These are phyloP conservation scores for Euphorbia tirucalli DNA, from an alignment of 345 rosid genomes.

Conservation along the genomic window DNA sequence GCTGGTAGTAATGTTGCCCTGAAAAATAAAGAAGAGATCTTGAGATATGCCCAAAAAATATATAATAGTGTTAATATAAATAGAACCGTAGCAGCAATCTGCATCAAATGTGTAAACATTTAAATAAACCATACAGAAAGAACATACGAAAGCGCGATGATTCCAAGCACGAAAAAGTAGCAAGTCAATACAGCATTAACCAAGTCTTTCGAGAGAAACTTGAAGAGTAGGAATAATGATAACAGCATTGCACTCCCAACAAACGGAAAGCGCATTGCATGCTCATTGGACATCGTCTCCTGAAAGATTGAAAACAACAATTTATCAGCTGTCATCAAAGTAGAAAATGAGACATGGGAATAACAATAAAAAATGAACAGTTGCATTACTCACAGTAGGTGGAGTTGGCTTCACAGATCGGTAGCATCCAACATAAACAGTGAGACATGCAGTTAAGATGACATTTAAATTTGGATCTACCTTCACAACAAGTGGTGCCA, in stretches of 20 bases:
- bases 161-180: constrained; percentile 94
- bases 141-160: constrained; percentile 93
- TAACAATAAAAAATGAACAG: neutral
- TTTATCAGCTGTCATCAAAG: constrained; percentile 11
- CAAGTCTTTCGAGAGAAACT: constrained; percentile 91
- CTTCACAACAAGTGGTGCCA: constrained; percentile 87
- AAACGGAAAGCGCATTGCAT: constrained; percentile 98
- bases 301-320: constrained; percentile 33
- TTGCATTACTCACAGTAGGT: constrained; percentile 54
- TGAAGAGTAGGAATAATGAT: constrained; percentile 91
- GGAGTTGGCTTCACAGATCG: constrained; percentile 98
- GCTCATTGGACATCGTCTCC: constrained; percentile 98
- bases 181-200: constrained; percentile 91
- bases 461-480: constrained; percentile 94
- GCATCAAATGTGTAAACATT: neutral
- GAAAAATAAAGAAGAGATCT: constrained; percentile 29
- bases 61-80: no score
- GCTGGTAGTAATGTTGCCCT: constrained; percentile 94
- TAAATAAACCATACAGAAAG: constrained; percentile 14
- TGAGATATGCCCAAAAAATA: neutral
- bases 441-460: constrained; percentile 78
- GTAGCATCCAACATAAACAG: constrained; percentile 95
- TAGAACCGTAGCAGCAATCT: neutral
- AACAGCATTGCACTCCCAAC: constrained; percentile 98
- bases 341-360: neutral